Base-by-base conservation (phyloP, 768 basidiomycete genomes). In the Russula ochroleuca region DNA sequence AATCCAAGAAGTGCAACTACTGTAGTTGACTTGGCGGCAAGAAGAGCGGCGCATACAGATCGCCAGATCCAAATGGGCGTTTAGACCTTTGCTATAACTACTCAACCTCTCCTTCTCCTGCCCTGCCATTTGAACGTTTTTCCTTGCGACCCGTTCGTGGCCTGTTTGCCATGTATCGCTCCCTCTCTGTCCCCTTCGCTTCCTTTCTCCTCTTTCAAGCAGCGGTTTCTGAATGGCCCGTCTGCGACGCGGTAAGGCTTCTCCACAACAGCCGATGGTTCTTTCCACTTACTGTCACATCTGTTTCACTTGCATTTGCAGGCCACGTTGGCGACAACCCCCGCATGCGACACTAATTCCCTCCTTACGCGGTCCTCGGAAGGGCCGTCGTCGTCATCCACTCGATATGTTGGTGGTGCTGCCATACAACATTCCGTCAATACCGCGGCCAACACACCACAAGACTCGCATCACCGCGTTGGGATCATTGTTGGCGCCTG, bases 1-100 rank as follows among this genome's bases (percentile, higher is more conserved):
- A 50, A 23, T 41, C 15, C 59, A 47, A 64, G 33, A 59, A 60
- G 9, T 35, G 47, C 25, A 64, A 38, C 59, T 64, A n/a, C n/a
- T n/a, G n/a, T n/a, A 25, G 53, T 64, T 50, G 63, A 64, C 63
- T 64, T 54, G 63, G 57, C 43, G 28, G 8, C 45, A 45, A 55
- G 47, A 55, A 45, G 45, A 19, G 25, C 14, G 21, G 57, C 57
- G 43, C 38, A 3, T 28, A n/a, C 37, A 21, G 63, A 64, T 64
- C 63, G 57, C 37, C 51, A 59, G 63, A 60, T 64, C 14, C 23
- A 49, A 14, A 14, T 28, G 47, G 37, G 59, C 58, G 53, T 61
- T 50, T 43, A 45, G 33, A 8, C n/a, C 13, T 13, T 56, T 48
- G 21, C 25, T 64, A 64, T 64, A 64, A 56, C 57, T 63, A 63